Conservation (phyloP, 1,284 basidiomycete genomes). For the Naganishia sp. region DNA sequence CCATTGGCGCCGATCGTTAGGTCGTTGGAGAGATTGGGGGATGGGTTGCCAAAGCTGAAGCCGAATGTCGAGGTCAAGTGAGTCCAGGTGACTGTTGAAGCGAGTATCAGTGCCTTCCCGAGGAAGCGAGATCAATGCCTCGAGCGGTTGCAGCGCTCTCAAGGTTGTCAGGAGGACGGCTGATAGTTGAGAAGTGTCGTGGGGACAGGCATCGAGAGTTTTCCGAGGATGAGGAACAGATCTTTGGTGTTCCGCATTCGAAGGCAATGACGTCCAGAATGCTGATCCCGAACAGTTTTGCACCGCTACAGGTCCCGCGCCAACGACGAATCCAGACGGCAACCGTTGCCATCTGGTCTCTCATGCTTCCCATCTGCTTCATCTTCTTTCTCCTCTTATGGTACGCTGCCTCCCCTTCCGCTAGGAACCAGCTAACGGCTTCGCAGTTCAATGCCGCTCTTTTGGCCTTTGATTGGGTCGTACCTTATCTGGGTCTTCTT, state of each 20-base stretch:
- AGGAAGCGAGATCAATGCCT: too few species aligned
- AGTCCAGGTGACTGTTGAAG: not conserved
- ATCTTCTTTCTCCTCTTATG: constrained; percentile 75
- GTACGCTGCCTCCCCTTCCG: constrained; percentile 58
- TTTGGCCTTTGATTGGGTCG: constrained; percentile 81
- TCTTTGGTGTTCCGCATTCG: not conserved
- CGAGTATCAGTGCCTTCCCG: too few species aligned
- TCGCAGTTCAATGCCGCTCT: constrained; percentile 75
- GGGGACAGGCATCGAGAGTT: too few species aligned
- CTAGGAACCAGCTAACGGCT: not conserved
- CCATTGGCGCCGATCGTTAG: constrained; percentile 18
- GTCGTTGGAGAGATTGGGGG: constrained; percentile 18
- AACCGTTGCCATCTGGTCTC: constrained; percentile 82
- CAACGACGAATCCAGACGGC: constrained; percentile 75
- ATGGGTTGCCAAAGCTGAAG: constrained; percentile 35
- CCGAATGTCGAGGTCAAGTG: constrained; percentile 40
- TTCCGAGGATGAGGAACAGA: not conserved
- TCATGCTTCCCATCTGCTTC: constrained; percentile 70
- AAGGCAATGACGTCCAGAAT: not conserved
- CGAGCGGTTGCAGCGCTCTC: too few species aligned
- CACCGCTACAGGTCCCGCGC: constrained; percentile 52
- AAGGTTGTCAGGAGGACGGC: too few species aligned
- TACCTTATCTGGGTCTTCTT: constrained; percentile 80
- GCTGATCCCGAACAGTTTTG: constrained; percentile 43
- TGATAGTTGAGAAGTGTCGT: too few species aligned